Base-by-base conservation (phyloP, 1,284 basidiomycete genomes). In the Irpex lacteus region DNA sequence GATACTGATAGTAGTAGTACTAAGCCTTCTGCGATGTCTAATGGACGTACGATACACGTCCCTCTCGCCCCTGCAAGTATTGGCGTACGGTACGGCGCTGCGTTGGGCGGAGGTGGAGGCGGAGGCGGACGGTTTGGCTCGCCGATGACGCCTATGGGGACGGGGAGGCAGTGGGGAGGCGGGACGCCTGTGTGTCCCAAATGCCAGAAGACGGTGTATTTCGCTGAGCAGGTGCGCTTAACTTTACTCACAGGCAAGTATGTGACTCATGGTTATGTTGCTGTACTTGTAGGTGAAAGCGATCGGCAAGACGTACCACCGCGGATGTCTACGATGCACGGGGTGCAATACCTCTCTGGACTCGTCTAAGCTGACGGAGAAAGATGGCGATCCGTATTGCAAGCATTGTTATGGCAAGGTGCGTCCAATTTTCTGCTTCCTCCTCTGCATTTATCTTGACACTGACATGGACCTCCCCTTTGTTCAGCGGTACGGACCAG, bases 301-400 rank as follows among this genome's bases (percentile, higher is more conserved):
- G 2, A 81, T 89, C 3, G 88, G 89, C 15, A 88, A 90, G 78
- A 89, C 87, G 40, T 93, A 81, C 74, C 91, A 93, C 68, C 91
- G 90, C 72, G 78, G 76, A n/a, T 93, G 91, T 71, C 74, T 93
- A 66, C 79, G 90, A 19, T 93, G 91, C 71, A 81, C 81, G 4
- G 87, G 87, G 67, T 93, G 91, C 69, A 82, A 80, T 63, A 85
- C 87, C 0, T 70, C 78, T 5, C 77, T 93, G 21, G 90, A 92
- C 70, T 89, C 90, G 44, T 86, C 79, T 52, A 82, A 85, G 36
- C 73, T 93, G 64, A 84, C 88, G 26, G 91, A 93, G 73, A 88
- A 89, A 70, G 90, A 91, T 52, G 89, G 86, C 0, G 80, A 84
- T 18, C 88, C 90, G 26, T 80, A 86, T 53, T 93, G 91, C 68